Conservation (phyloP, 805 yeast genomes). For the Jamesozyma gamospora region DNA sequence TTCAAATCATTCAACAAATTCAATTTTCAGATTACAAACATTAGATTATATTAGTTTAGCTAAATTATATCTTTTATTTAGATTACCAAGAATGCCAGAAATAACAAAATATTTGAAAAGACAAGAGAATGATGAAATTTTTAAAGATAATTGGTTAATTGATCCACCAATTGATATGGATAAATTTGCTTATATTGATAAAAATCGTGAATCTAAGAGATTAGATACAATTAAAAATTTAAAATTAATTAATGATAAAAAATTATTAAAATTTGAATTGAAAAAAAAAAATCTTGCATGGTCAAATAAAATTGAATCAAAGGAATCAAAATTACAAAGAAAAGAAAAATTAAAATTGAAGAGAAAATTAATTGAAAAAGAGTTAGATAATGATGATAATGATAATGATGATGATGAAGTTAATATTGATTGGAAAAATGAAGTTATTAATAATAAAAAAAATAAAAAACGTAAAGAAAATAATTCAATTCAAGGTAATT, state of each 20-base stretch:
- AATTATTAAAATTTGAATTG: conserved; percentile 35
- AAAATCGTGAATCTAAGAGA: conserved; percentile 53
- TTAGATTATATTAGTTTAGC: conserved; percentile 69
- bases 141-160: conserved; percentile 61
- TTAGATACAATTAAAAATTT: conserved; percentile 44
- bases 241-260: conserved; percentile 28
- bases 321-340: conserved; percentile 52
- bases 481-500: conserved; percentile 42
- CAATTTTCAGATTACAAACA: conserved; percentile 68
- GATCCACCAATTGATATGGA: conserved; percentile 55
- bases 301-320: conserved; percentile 60
- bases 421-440: conserved; percentile 80
- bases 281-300: conserved; percentile 58
- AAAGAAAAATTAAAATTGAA: conserved; percentile 49
- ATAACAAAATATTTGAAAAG: conserved; percentile 39
- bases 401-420: conserved; percentile 35
- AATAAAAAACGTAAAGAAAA: conserved; percentile 33
- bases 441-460: conserved; percentile 58
- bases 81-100: conserved; percentile 95
- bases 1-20: conserved; percentile 76
- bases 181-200: conserved; percentile 52
- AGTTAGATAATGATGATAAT: conserved; percentile 34
- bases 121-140: conserved; percentile 37
- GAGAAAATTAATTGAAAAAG: conserved; percentile 52
- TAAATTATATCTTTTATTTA: conserved; percentile 62